Evolutionary conservation across 108 stramenopile species (phyloP), one percentile per base, ranked within the genome.

Genomic region (Skeletonema potamos): DNA sequence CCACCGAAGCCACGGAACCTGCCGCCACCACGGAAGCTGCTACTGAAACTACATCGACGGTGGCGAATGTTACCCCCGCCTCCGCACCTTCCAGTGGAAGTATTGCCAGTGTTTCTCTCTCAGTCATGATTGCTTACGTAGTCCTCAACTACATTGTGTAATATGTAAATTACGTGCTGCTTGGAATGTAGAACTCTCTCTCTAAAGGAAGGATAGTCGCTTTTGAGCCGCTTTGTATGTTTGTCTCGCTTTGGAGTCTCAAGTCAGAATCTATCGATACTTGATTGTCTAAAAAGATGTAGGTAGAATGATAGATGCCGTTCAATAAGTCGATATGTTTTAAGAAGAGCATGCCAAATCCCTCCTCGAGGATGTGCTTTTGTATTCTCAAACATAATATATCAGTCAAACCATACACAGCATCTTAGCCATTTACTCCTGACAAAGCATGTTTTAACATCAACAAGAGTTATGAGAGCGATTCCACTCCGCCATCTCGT

Each of bases 391-490:
- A n/a, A n/a, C n/a, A n/a, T n/a, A n/a, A n/a, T n/a, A n/a, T n/a
- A n/a, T n/a, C n/a, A n/a, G n/a, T n/a, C n/a, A n/a, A n/a, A n/a
- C n/a, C n/a, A n/a, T n/a, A n/a, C n/a, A n/a, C n/a, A n/a, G 20
- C 20, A 46, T 13, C 7, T 51, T 24, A 51, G 48, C 2, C 6
- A 34, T 83, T 85, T 9, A 92, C 77, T 76, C 87, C 88, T 12
- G 54, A 43, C 18, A 89, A 59, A 17, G 90, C 90, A 32, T 71
- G n/a, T 70, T 28, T 74, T 55, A 18, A 92, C 79, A 63, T 92
- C 90, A 66, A 83, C 85, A 10, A 87, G 64, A 10, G 88, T 89
- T 43, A 87, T 86, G 20, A 89, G 37, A 86, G 59, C 34, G 76
- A 72, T 34, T 89, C 88, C 3, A 88, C 61, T 6, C 66, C 77